A percentile compares a stretch with the other conserved stretches of the same genome.
phyloP scores from a whole-genome alignment of 2,329 filamentous ascomycete species.

The Trichoderma hamatum region DNA sequence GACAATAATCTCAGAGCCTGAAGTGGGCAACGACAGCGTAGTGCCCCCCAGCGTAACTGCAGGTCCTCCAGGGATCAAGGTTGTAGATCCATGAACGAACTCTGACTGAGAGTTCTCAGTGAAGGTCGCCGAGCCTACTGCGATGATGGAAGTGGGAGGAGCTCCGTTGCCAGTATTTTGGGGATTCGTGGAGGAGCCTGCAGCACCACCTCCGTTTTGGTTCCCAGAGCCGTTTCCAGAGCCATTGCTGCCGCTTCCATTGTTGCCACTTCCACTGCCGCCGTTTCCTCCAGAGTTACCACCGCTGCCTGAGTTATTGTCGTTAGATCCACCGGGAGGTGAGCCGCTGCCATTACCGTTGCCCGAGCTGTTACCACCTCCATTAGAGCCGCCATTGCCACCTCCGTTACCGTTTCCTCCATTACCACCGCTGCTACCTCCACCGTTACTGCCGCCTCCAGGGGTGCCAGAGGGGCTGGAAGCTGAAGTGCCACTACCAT shows the following conservation, averaged over 20 bases:
- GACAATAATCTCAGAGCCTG: conserved; percentile 1
- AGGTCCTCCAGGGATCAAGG: conserved; percentile 15
- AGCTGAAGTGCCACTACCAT: background rate
- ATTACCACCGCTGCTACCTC: background rate
- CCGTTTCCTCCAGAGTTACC: background rate
- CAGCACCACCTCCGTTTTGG: background rate
- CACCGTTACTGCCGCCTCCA: background rate
- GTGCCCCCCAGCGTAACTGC: conserved; percentile 16
- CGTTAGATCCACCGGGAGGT: background rate
- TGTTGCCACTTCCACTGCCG: background rate
- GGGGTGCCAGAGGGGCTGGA: conserved; percentile 4
- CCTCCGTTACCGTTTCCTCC: background rate
- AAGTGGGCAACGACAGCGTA: conserved; percentile 14
- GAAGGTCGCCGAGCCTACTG: conserved; percentile 13
- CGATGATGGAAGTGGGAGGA: background rate
- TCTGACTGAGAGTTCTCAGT: conserved; percentile 22
- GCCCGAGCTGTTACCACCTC: background rate
- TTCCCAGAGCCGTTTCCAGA: background rate
- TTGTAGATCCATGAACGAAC: conserved; percentile 6
- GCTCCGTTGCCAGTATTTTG: background rate
- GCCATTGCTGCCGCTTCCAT: background rate
- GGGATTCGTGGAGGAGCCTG: background rate
- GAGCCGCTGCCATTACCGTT: background rate
- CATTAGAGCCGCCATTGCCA: background rate
- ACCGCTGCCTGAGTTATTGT: background rate